Evolutionary conservation across 345 rosid species (phyloP).

Genomic region (Draba incana): DNA sequence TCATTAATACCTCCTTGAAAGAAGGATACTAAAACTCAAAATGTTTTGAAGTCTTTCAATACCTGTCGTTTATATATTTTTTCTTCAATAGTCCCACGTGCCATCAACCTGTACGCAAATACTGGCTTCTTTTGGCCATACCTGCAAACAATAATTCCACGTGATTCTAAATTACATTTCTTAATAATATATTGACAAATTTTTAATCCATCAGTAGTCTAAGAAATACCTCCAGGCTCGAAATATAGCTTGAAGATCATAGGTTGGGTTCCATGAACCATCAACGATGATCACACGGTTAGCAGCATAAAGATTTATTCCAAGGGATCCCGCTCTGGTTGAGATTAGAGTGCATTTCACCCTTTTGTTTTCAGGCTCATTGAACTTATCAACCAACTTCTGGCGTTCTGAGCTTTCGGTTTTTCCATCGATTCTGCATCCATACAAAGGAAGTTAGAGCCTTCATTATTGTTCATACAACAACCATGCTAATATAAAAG

Average conservation of each 20-base stretch:
- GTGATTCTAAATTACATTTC: conserved; percentile 14
- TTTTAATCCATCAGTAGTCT: not conserved
- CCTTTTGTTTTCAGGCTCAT: conserved; percentile 80
- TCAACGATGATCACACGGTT: conserved; percentile 98
- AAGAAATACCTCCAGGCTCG: conserved; percentile 93
- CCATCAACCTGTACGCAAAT: conserved; percentile 94
- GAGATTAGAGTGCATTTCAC: conserved; percentile 95
- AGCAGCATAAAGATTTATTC: conserved; percentile 97
- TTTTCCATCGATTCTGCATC: conserved; percentile 88
- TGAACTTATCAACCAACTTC: conserved; percentile 89
- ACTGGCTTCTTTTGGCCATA: conserved; percentile 99
- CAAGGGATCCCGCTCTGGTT: conserved; percentile 97
- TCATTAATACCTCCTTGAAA: conserved; percentile 13
- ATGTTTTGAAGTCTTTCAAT: conserved; percentile 30
- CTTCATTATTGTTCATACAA: conserved; percentile 18
- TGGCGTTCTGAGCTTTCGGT: conserved; percentile 98
- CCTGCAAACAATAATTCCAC: conserved; percentile 50
- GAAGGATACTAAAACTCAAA: not conserved
- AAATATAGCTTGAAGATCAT: conserved; percentile 97
- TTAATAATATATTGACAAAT: conserved; percentile 1
- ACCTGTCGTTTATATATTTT: conserved; percentile 99
- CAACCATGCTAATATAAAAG: conserved; percentile 4
- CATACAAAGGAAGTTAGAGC: conserved; percentile 32
- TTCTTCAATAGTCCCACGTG: conserved; percentile 98
- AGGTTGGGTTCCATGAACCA: conserved; percentile 99